Evolutionary conservation across 2,329 filamentous ascomycete genomes (phyloP), one percentile per base, ranked within the genome.

Genomic region (Trichoderma gracile): DNA sequence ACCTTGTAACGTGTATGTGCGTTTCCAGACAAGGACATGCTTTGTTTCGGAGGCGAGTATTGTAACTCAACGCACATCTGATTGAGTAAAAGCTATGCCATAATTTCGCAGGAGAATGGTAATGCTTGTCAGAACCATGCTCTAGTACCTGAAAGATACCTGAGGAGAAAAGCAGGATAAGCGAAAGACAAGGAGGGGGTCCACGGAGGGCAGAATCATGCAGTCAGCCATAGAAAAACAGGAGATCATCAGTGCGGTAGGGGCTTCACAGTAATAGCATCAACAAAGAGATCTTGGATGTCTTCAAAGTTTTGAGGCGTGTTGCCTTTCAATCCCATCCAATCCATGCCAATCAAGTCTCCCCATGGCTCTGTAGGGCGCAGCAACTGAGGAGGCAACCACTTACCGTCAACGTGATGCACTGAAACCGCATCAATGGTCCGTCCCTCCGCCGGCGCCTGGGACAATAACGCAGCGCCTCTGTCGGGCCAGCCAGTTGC

Each of bases 401-500:
- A 33, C 30, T 33, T 10, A 33, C 30, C 30, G 15, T 47, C 27
- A 15, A 15, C 9, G 17, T 9, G 33, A 52, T 21, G 56, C 56
- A 49, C 40, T 40, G n/a, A 47, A 33, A 46, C 38, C 27, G 43
- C 55, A 58, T 58, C 55, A 14, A 14, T 14, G 12, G 12, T 38
- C 33, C 49, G 17, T 38, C 33, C 49, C 17, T 30, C 25, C 12
- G 15, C 57, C 40, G 30, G 25, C 30, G 15, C 30, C 45, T 27
- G 19, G 55, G 27, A n/a, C 5, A 25, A 33, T 53, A 47, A 62
- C 40, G 27, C 19, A 49, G 45, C 43, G 43, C 27, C 45, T 59
- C 27, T 14, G 56, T 46, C 56, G 27, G n/a, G 30, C 25, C 59
- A 43, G 47, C 33, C 58, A 25, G 45, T 38, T 54, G 30, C 59